A percentile compares a stretch with the other conserved stretches of the same genome.
Evolutionary conservation across 768 basidiomycete species (phyloP).

Genomic region (Kwoniella dendrophila): DNA sequence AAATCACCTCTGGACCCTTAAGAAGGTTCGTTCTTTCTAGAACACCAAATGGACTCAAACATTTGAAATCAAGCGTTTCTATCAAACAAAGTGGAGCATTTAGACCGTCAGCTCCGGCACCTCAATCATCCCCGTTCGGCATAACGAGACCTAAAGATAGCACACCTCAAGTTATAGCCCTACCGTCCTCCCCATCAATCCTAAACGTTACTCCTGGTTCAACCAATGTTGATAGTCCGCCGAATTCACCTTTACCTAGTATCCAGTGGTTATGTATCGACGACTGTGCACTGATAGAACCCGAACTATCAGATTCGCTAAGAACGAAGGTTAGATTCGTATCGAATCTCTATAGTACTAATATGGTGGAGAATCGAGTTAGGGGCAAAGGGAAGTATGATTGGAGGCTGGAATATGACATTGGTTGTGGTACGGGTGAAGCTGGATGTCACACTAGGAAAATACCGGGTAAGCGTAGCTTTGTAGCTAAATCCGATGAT

Average conservation of each 20-base stretch:
- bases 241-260: slow-evolving; percentile 2
- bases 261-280: slow-evolving; percentile 47
- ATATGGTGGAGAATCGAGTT: slow-evolving; percentile 31
- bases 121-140: slow-evolving; percentile 3
- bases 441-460: slow-evolving; percentile 13
- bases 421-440: slow-evolving; percentile 17
- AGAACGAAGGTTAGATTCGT: slow-evolving; percentile 26
- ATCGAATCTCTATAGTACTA: slow-evolving; percentile 20
- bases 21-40: slow-evolving; percentile 9
- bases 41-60: slow-evolving; percentile 3
- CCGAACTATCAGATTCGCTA: slow-evolving; percentile 8
- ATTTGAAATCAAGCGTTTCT: not conserved
- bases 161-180: not conserved
- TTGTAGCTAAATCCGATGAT: no score
- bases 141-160: not conserved
- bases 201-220: not conserved
- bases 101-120: slow-evolving; percentile 5
- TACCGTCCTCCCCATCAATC: no score
- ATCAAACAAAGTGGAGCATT: slow-evolving; percentile 5
- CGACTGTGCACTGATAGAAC: slow-evolving; percentile 41
- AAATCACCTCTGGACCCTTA: slow-evolving; percentile 18
- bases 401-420: slow-evolving; percentile 33
- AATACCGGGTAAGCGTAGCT: slow-evolving; percentile 20
- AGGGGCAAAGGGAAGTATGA: slow-evolving; percentile 31
- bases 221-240: not conserved